Base-by-base conservation (phyloP, 768 basidiomycete species). In the Sistotremastrum suecicum region DNA sequence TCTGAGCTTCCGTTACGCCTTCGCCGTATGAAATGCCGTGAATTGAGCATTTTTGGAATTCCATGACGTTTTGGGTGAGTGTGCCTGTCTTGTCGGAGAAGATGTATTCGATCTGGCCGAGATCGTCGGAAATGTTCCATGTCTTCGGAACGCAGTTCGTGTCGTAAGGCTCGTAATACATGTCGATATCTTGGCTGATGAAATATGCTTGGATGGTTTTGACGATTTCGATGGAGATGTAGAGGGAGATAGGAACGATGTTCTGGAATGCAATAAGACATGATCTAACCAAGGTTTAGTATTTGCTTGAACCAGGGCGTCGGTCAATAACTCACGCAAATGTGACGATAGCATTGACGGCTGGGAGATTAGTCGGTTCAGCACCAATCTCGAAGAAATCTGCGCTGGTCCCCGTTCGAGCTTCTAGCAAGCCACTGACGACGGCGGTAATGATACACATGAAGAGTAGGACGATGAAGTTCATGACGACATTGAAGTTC, bases 41-140 rank as follows among this genome's bases (percentile, higher is more conserved):
- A 48, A 97, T 73, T 0, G 90, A 92, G 55, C 90, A 95, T 59
- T 86, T 91, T 60, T 95, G 89, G 66, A 95, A 97, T 66, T 94
- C 91, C 94, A 97, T 98, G 56, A 94, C 69, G 65, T 98, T 99
- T 63, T 95, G 92, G 0, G 94, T 99, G 42, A 99, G 79, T 5
- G 94, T 99, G 28, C 89, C 90, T 0, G 91, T 94, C 70, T 94
- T 94, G 72, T 92, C 89, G 7, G 84, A 90, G 58, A 83, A 83
- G 57, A 83, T 70, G 61, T 94, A 99, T 67, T 97, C 92, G 62
- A 98, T 97, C 66, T 98, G 94, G 29, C 94, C 94, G 2, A 99
- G 78, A 64, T 98, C 94, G 59, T 98, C 94, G 3, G 90, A 95
- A 55, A 98, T 92, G 59, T 92, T 94, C 92, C 94, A 97, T 4